Evolutionary conservation across 2,329 filamentous ascomycete species (phyloP), one percentile per base, ranked within the genome.

Genomic region (Neoscytalidium dimidiatum): DNA sequence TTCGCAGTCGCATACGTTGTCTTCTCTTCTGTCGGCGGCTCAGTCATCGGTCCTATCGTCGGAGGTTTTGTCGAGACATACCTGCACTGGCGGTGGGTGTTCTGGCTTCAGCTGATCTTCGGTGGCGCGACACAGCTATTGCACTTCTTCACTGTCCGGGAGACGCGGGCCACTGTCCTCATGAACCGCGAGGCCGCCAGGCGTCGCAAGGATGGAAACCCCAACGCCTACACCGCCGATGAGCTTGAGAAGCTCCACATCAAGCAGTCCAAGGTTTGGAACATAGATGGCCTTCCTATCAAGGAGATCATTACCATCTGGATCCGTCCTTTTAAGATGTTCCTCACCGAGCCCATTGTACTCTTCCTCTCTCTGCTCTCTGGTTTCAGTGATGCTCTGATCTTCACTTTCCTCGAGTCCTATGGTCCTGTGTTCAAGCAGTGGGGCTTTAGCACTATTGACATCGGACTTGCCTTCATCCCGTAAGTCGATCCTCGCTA

Each of bases 61-160:
- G 85, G 85, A 9, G 85, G 84, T 0, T 85, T 84, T 61, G 77
- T 86, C 6, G 78, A 83, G 46, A 74, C 76, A 11, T 78, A 79
- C 68, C 69, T 82, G 6, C 66, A 73, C 28, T 92, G 91, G 88
- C 84, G 83, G 68, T 93, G 88, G 88, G 86, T 83, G 61, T 93
- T 94, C 74, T 94, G 91, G 91, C 88, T 94, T 63, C 90, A 93
- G 77, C 85, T 94, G 68, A 92, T 94, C 69, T 88, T 94, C 62
- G 91, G 92, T 19, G 88, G 78, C 11, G 82, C 85, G 43, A 85
- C 91, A 3, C 91, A 94, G 72, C 19, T 85, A 4, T 71, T 91
- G 4, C 90, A 93, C 73, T 77, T 89, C 46, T 71, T 91, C 56
- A 82, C 87, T 7, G 91, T 94, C 4, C 90, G 90, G 1, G 92